phyloP scores from a whole-genome alignment of 306 rosid genomes.

The Albizia julibrissin region DNA sequence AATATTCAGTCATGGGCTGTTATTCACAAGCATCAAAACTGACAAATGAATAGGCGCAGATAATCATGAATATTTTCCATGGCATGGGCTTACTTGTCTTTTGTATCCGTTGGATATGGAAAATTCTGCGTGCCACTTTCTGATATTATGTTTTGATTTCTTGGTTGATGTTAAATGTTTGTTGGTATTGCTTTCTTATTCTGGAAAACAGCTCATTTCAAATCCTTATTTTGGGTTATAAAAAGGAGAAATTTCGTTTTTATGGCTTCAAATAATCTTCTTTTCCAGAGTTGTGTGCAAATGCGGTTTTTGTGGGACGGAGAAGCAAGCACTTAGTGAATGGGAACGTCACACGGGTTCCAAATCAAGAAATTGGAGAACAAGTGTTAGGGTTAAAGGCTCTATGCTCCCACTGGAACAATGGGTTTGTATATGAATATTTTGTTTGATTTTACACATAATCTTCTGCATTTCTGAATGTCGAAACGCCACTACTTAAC shows the following conservation, averaged over 20 bases:
- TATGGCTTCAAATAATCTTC: slow-evolving; percentile 27
- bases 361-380: slow-evolving; percentile 89
- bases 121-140: background rate
- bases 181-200: background rate
- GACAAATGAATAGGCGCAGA: background rate
- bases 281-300: slow-evolving; percentile 91
- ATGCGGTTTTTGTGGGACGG: slow-evolving; percentile 87
- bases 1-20: background rate
- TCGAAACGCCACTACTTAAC: background rate
- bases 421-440: slow-evolving; percentile 76
- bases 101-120: background rate
- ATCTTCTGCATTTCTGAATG: slow-evolving; percentile 25
- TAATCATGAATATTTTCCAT: background rate
- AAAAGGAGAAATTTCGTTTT: slow-evolving; percentile 10
- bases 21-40: background rate
- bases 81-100: background rate
- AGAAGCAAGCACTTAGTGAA: slow-evolving; percentile 96
- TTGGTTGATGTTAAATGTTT: background rate
- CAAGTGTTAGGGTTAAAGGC: slow-evolving; percentile 86
- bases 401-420: slow-evolving; percentile 94
- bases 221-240: slow-evolving; percentile 4
- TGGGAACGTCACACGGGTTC: slow-evolving; percentile 98
- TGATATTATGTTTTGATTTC: slow-evolving; percentile 21
- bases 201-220: slow-evolving; percentile 1
- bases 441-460: slow-evolving; percentile 26